Evolutionary conservation across 192 early-diverging fungal genomes (phyloP).

Genomic region (Jimgerdemannia lactiflua): DNA sequence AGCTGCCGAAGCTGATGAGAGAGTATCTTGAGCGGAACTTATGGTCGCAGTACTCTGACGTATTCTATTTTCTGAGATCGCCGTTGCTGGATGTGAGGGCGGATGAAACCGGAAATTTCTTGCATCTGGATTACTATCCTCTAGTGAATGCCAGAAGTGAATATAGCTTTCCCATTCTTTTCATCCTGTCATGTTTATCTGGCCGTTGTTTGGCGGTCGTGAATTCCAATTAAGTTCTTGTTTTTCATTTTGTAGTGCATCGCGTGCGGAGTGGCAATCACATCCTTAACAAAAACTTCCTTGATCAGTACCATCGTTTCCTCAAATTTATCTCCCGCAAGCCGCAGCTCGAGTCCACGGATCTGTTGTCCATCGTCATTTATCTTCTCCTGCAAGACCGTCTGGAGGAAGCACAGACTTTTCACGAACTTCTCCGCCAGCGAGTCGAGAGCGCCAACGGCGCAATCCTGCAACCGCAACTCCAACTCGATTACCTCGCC

Average conservation of each 20-base stretch:
- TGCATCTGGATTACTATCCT: conserved; percentile 37
- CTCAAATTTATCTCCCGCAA: conserved; percentile 32
- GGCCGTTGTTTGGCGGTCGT: too few species aligned
- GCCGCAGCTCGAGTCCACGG: conserved; percentile 14
- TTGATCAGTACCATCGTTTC: conserved; percentile 32
- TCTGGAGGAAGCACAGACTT: conserved; percentile 32
- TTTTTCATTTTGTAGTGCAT: too few species aligned
- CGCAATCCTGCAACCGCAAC: background rate
- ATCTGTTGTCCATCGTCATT: conserved; percentile 31
- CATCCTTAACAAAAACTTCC: conserved; percentile 37
- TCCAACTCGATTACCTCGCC: conserved; percentile 44
- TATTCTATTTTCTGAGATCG: conserved; percentile 23
- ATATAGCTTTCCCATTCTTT: too few species aligned
- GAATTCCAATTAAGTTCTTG: too few species aligned
- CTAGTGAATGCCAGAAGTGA: conserved; percentile 11
- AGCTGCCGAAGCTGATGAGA: conserved; percentile 20
- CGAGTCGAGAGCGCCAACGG: conserved; percentile 8
- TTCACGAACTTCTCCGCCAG: conserved; percentile 12
- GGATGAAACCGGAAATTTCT: background rate
- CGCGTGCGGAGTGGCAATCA: background rate
- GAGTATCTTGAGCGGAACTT: conserved; percentile 28
- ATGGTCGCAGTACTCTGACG: conserved; percentile 4
- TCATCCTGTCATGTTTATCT: too few species aligned
- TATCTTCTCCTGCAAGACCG: conserved; percentile 48
- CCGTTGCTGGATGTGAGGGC: conserved; percentile 12